phyloP scores from a whole-genome alignment of 2,329 filamentous ascomycete genomes.

The Epicoccum sorghinum region DNA sequence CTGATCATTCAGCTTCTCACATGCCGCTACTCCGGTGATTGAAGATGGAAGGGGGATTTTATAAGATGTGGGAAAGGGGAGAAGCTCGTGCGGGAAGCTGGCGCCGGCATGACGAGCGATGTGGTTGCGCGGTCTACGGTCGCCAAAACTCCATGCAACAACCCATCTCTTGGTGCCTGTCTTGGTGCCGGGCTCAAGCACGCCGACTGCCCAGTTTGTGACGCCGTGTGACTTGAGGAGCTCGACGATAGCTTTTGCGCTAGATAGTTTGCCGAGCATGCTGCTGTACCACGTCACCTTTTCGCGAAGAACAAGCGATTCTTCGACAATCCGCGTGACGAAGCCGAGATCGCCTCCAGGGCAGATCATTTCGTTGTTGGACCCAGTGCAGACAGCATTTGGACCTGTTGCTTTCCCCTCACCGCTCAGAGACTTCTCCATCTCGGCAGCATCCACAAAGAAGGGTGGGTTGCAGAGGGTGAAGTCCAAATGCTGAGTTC shows the following conservation, averaged over 20 bases:
- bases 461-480: slow-evolving; percentile 96
- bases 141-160: slow-evolving; percentile 82
- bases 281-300: slow-evolving; percentile 85
- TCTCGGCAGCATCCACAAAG: slow-evolving; percentile 75
- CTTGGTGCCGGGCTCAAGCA: slow-evolving; percentile 69
- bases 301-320: slow-evolving; percentile 66
- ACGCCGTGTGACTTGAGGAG: slow-evolving; percentile 63
- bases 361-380: slow-evolving; percentile 84
- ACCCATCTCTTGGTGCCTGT: slow-evolving; percentile 84
- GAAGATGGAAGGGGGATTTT: slow-evolving; percentile 51
- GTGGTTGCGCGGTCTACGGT: slow-evolving; percentile 66
- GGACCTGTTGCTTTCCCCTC: slow-evolving; percentile 70
- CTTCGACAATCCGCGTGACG: slow-evolving; percentile 70
- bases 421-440: slow-evolving; percentile 64
- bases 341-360: slow-evolving; percentile 79
- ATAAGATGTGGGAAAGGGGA: slow-evolving; percentile 60
- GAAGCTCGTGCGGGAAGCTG: slow-evolving; percentile 52
- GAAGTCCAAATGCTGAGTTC: slow-evolving; percentile 71
- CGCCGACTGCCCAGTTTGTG: slow-evolving; percentile 80
- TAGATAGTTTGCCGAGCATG: slow-evolving; percentile 84
- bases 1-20: slow-evolving; percentile 52
- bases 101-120: slow-evolving; percentile 46
- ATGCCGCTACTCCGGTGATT: slow-evolving; percentile 26
- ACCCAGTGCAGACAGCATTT: slow-evolving; percentile 76
- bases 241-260: slow-evolving; percentile 66